Base-by-base conservation (phyloP, 2,329 filamentous ascomycete species). In the Teratosphaeria zuluensis region DNA sequence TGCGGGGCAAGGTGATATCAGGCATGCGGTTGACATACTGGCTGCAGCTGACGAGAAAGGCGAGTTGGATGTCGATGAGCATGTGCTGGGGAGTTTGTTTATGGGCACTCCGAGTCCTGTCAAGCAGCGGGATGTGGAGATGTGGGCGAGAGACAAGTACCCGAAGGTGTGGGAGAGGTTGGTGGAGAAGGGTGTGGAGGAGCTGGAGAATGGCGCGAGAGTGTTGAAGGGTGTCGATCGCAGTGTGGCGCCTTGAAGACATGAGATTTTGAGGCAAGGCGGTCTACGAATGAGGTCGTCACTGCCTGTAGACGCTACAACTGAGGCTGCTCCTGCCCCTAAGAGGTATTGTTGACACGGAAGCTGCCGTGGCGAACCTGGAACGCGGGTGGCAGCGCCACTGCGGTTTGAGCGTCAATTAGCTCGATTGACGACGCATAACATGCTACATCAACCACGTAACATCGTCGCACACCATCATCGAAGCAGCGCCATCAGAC, bases 41-140 rank as follows among this genome's bases (percentile, higher is more conserved):
- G 78, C 84, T 64, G 80, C 82, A 32, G 89, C 89, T 77, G 81
- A 87, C 63, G 77, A 78, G 55, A 83, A 84, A 58, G 82, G 86
- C 58, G 89, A 88, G 11, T 78, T 84, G 58, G 78, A 78, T 62
- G 87, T 88, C n/a, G 85, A 88, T 69, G 75, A 79, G 32, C 81
- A 84, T 69, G 87, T 88, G 88, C 91, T 96, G 54, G 90, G 86
- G 16, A 82, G 86, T 30, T 79, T 90, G 59, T 90, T 89, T 72
- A 94, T 92, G 66, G 86, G 84, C 9, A 80, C 90, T 81, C 59
- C 80, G 81, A 60, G 79, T 81, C 56, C 80, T 14, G 62, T 58
- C 19, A 68, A 84, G 66, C 90, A 94, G 71, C 77, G 80, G 4
- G 77, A 84, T 42, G 86, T 95, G 58, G 85, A 91, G 69, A 76